Conservation (phyloP, 2,329 filamentous ascomycete species). For the Microascus cirrosus region DNA sequence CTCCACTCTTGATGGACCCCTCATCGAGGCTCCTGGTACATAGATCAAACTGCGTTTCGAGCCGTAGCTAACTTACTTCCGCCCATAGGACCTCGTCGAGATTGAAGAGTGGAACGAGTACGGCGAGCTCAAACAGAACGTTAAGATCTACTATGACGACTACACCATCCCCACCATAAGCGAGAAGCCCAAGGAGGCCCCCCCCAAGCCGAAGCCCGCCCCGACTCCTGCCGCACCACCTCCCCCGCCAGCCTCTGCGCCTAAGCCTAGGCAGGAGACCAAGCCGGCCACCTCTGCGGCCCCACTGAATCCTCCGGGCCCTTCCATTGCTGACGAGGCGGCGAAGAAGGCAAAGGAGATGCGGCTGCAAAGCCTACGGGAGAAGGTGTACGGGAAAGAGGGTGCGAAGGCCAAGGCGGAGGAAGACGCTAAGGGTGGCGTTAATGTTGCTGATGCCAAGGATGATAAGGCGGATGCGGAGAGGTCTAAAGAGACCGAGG, state of each 20-base stretch:
- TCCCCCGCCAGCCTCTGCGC: constrained; percentile 11
- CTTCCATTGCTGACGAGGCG: constrained; percentile 52
- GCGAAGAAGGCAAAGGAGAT: constrained; percentile 52
- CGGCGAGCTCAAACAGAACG: constrained; percentile 81
- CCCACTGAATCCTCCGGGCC: constrained; percentile 25
- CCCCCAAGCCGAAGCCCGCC: constrained; percentile 9
- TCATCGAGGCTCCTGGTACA: no score
- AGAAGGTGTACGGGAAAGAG: constrained; percentile 42
- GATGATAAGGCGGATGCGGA: constrained; percentile 7
- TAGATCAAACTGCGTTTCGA: not conserved
- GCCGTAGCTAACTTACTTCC: not conserved
- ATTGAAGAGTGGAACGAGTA: constrained; percentile 99
- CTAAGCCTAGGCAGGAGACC: not conserved
- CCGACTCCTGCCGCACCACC: constrained; percentile 3
- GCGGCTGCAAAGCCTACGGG: constrained; percentile 38
- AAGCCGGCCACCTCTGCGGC: not conserved
- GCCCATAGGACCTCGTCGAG: constrained; percentile 69
- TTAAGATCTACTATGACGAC: constrained; percentile 58
- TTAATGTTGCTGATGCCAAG: constrained; percentile 5
- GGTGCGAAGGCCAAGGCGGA: constrained; percentile 10
- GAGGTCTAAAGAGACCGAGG: constrained; percentile 5
- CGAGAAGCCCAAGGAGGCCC: constrained; percentile 23
- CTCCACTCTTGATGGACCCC: not conserved
- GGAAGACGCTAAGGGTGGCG: constrained; percentile 2
- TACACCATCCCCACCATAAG: constrained; percentile 44